These are phyloP conservation scores for Cubamyces lactineus DNA, from an alignment of 768 basidiomycete species.

Conservation along the genomic window DNA sequence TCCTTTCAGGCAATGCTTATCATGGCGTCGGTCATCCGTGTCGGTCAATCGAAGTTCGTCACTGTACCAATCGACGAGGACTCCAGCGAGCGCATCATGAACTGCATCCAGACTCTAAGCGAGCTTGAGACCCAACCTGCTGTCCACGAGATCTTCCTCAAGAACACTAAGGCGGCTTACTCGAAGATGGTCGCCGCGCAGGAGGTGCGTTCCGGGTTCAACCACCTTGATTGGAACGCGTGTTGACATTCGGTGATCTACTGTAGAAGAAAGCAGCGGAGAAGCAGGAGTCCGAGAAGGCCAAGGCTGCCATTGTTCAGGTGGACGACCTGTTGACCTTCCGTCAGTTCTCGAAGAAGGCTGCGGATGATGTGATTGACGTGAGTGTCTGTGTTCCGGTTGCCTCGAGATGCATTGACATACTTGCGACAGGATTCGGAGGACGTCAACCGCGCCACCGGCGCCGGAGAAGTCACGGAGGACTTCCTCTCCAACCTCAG, in stretches of 20 bases:
- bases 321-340: constrained; percentile 92
- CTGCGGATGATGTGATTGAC: constrained; percentile 76
- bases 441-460: constrained; percentile 89
- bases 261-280: constrained; percentile 87
- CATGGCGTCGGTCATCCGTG: constrained; percentile 96
- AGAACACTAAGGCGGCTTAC: constrained; percentile 90
- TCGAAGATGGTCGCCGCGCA: constrained; percentile 95
- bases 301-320: constrained; percentile 74
- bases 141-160: constrained; percentile 74
- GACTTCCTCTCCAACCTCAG: constrained; percentile 95
- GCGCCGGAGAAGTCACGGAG: constrained; percentile 78
- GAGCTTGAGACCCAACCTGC: constrained; percentile 61
- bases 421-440: constrained; percentile 70
- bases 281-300: constrained; percentile 81
- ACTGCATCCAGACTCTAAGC: constrained; percentile 92
- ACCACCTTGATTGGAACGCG: background rate
- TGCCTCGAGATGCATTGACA: background rate
- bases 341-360: constrained; percentile 95
- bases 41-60: constrained; percentile 95
- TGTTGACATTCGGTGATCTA: background rate
- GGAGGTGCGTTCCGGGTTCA: constrained; percentile 57
- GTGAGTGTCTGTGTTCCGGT: constrained; percentile 40
- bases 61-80: constrained; percentile 98
- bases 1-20: constrained; percentile 83
- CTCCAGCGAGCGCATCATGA: constrained; percentile 93